These are phyloP conservation scores for Exophiala calicioides DNA, from an alignment of 2,329 filamentous ascomycete species.

Conservation along the genomic window DNA sequence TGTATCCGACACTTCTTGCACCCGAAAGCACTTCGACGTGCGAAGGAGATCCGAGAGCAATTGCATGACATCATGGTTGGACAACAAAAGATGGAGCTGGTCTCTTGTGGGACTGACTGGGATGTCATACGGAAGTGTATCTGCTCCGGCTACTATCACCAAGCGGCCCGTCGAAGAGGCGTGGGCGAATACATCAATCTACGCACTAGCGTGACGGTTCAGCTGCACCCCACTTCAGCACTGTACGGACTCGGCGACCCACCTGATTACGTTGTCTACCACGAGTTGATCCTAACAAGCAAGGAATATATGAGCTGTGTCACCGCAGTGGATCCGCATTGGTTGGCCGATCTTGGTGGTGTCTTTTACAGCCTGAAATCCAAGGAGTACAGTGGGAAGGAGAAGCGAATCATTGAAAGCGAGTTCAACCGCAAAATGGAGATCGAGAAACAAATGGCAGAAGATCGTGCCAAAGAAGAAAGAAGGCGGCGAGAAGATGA, in stretches of 20 bases:
- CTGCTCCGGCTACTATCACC: conserved; percentile 96
- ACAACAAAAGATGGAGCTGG: conserved; percentile 83
- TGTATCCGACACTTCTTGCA: conserved; percentile 92
- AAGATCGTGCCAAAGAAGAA: conserved; percentile 80
- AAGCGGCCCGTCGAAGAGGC: conserved; percentile 92
- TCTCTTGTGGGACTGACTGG: conserved; percentile 94
- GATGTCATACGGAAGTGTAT: conserved; percentile 94
- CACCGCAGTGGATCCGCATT: conserved; percentile 92
- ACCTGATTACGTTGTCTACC: conserved; percentile 96
- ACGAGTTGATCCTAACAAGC: conserved; percentile 87
- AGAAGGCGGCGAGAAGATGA: conserved; percentile 51
- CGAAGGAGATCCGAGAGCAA: conserved; percentile 92
- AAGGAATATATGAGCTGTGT: conserved; percentile 99
- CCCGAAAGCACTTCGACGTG: conserved; percentile 86
- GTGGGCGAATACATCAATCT: conserved; percentile 98
- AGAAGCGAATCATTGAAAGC: conserved; percentile 82
- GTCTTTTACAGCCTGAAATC: conserved; percentile 98
- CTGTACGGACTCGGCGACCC: conserved; percentile 91
- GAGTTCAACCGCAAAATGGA: conserved; percentile 94
- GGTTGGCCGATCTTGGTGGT: conserved; percentile 92
- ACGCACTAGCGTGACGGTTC: conserved; percentile 88
- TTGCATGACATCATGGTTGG: conserved; percentile 84
- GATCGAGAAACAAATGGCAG: conserved; percentile 88
- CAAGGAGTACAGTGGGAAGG: conserved; percentile 87
- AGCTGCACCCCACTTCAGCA: conserved; percentile 90